Percentiles rank a stretch among this genome's conserved stretches.
Conservation (phyloP, 1,284 basidiomycete species). For the Ceratobasidium papillatum region DNA sequence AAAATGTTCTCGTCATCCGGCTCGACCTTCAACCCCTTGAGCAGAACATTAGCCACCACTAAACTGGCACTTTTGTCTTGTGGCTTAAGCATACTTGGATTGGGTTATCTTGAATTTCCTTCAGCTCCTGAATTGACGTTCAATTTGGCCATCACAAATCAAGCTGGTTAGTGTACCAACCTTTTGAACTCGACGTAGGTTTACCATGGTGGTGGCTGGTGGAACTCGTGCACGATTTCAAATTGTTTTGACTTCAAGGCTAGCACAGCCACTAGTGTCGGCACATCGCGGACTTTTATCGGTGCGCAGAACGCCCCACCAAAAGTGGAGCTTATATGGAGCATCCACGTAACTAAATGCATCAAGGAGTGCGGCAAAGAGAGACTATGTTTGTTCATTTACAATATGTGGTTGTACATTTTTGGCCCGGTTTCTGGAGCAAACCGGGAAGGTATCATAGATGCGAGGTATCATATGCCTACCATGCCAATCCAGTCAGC, state of each 20-base stretch:
- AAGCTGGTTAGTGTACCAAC: neutral
- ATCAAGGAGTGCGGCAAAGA: neutral
- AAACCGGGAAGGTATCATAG: conserved; percentile 13
- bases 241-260: neutral
- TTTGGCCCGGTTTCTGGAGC: neutral
- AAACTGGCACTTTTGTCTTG: neutral
- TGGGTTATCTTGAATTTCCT: conserved; percentile 65
- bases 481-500: neutral
- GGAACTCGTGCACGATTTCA: neutral
- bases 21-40: conserved; percentile 68
- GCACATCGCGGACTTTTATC: conserved; percentile 3
- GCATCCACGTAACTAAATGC: neutral
- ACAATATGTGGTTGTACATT: neutral
- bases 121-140: conserved; percentile 20
- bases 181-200: conserved; percentile 30
- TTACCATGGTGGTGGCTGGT: conserved; percentile 33
- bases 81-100: conserved; percentile 60
- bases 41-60: neutral
- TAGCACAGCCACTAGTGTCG: conserved; percentile 18
- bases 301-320: neutral
- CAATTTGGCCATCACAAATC: neutral
- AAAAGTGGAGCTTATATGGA: neutral
- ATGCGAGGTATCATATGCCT: neutral
- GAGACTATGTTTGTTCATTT: neutral
- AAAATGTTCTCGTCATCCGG: conserved; percentile 77